Percentiles rank a stretch among this genome's conserved stretches.
Evolutionary conservation across 495 filamentous ascomycete genomes (phyloP).

Genomic region (Talaromyces nanjingensis): DNA sequence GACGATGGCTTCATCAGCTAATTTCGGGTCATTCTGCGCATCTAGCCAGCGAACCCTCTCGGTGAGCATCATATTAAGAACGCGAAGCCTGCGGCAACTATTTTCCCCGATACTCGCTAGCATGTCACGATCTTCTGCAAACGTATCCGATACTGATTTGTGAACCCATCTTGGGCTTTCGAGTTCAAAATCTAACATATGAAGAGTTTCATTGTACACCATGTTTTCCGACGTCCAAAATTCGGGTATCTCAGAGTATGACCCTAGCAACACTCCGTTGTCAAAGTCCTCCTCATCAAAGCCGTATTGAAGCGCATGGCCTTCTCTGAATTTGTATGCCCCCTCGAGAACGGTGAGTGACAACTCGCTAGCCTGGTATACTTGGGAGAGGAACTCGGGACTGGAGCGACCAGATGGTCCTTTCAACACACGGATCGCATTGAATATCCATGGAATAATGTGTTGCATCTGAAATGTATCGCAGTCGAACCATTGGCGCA

Average conservation of each 20-base stretch:
- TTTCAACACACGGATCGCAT: slow-evolving; percentile 57
- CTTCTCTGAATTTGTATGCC: slow-evolving; percentile 65
- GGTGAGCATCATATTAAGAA: slow-evolving; percentile 51
- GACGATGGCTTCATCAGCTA: slow-evolving; percentile 34
- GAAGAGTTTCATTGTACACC: slow-evolving; percentile 41
- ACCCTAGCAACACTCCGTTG: slow-evolving; percentile 57
- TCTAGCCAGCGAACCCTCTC: slow-evolving; percentile 58
- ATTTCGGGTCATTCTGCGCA: slow-evolving; percentile 39
- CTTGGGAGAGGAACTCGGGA: slow-evolving; percentile 41
- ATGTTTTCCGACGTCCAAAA: slow-evolving; percentile 66
- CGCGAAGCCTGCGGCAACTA: slow-evolving; percentile 46
- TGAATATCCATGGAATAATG: slow-evolving; percentile 67
- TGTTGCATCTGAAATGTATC: slow-evolving; percentile 68
- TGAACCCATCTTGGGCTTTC: slow-evolving; percentile 38
- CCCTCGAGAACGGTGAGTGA: slow-evolving; percentile 62
- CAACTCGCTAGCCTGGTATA: slow-evolving; percentile 77
- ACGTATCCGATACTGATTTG: slow-evolving; percentile 17
- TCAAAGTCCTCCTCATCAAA: slow-evolving; percentile 55
- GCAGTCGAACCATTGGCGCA: slow-evolving; percentile 76
- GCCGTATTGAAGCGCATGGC: slow-evolving; percentile 62
- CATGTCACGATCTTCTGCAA: slow-evolving; percentile 23
- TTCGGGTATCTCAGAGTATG: slow-evolving; percentile 60
- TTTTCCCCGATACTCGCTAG: slow-evolving; percentile 43
- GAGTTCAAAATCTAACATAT: slow-evolving; percentile 39
- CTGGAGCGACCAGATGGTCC: slow-evolving; percentile 24